A percentile compares a stretch with the other conserved stretches of the same genome.
Evolutionary conservation across 2,329 filamentous ascomycete genomes (phyloP).

Genomic region (Alternaria sp.): DNA sequence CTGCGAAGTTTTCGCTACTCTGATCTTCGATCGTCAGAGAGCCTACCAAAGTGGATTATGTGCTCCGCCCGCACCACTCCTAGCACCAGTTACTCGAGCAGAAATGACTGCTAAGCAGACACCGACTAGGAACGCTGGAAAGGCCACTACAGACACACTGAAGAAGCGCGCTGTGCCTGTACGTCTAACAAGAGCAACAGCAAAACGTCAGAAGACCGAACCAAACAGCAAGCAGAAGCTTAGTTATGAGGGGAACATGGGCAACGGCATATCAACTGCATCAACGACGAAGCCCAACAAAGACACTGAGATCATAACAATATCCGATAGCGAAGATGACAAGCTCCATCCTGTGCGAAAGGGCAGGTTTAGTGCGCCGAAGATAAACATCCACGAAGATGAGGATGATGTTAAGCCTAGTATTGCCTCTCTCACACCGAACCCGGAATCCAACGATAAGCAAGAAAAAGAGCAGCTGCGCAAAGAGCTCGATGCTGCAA

Average conservation of each 20-base stretch:
- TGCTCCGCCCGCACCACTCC: too few relatives aligned
- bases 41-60: conserved; percentile 8
- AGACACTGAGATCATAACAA: not conserved
- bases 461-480: conserved; percentile 1
- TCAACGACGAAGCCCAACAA: not conserved
- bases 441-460: not conserved
- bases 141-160: not conserved
- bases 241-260: not conserved
- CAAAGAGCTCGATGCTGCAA: not conserved
- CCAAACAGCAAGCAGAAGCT: conserved; percentile 3
- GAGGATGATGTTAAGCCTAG: not conserved
- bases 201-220: not conserved
- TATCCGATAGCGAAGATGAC: conserved; percentile 3
- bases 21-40: conserved; percentile 18
- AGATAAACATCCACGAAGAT: not conserved
- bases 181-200: too few relatives aligned
- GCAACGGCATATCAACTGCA: not conserved
- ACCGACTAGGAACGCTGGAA: conserved; percentile 1
- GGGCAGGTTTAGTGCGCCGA: not conserved
- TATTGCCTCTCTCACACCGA: not conserved
- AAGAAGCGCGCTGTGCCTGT: not conserved
- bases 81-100: not conserved
- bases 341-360: not conserved
- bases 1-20: conserved; percentile 15
- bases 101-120: not conserved